Evolutionary conservation across 2,329 filamentous ascomycete genomes (phyloP).

Genomic region (Cytospora schulzeri): DNA sequence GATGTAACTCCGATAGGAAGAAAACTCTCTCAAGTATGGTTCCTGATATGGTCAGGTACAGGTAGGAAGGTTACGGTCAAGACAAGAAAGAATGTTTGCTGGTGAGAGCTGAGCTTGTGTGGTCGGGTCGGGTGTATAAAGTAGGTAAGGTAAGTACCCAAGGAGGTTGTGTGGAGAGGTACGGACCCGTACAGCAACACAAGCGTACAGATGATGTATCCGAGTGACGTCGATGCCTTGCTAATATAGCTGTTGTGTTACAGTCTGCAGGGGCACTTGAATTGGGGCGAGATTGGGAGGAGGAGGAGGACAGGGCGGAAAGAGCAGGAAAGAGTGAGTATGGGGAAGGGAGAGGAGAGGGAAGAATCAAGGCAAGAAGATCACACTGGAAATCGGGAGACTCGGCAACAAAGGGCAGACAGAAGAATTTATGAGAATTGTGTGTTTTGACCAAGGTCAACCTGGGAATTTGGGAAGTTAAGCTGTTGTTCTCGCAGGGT

Average conservation of each 20-base stretch:
- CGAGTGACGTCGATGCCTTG: constrained; percentile 16
- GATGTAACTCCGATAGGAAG: constrained; percentile 2
- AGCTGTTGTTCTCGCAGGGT: constrained; percentile 2
- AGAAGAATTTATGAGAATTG: constrained; percentile 8
- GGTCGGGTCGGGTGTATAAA: not conserved
- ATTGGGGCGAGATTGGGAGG: not conserved
- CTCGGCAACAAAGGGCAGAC: not conserved
- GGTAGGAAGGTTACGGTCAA: not conserved
- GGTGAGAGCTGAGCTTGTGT: not conserved
- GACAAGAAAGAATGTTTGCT: constrained; percentile 3
- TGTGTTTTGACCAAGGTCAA: constrained; percentile 3
- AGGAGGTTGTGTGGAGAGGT: not conserved
- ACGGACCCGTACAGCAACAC: not conserved
- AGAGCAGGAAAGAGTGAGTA: not conserved
- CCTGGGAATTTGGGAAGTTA: not conserved
- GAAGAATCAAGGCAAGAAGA: not conserved
- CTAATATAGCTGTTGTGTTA: constrained; percentile 13
- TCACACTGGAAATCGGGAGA: too few species aligned
- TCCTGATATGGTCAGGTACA: not conserved
- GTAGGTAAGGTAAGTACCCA: not conserved
- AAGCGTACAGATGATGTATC: constrained; percentile 14
- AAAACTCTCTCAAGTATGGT: not conserved
- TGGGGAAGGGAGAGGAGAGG: not conserved
- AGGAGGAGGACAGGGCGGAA: not conserved
- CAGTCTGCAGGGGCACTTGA: not conserved